Base-by-base conservation (phyloP, 345 rosid species). In the Hibiscus mutabilis region DNA sequence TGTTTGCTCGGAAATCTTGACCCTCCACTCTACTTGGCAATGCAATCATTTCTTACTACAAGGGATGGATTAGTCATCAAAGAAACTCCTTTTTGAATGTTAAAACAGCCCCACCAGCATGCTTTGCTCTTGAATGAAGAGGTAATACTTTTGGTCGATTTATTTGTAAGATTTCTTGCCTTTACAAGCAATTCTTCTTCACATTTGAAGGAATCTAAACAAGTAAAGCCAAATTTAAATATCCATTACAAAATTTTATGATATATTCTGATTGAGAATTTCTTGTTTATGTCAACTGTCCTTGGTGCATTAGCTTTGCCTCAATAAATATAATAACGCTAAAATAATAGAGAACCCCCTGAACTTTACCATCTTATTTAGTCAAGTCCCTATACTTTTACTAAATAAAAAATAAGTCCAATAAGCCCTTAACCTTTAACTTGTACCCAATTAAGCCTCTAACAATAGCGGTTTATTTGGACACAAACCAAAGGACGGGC, bases 1-100 rank as follows among this genome's bases (percentile, higher is more conserved):
- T 91, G 63, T 78, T 91, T 52, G 86, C 91, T 9, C 83, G 73
- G 71, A 90, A 81, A 81, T 83, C 79, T 47, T 47, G 52, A 47
- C 52, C 52, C 52, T 47, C 5, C n/a, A 47, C n/a, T 40, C 14
- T n/a, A 14, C n/a, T 47, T 47, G 52, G 52, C n/a, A 47, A 47
- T 47, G n/a, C 18, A 12, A 47, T 47, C 52, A 14, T 47, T 7
- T 37, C 42, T 37, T 37, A 37, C 42, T 37, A 7, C 42, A 37
- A 37, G 42, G 42, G 13, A 46, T 15, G 9, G 15, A 14, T 15
- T 9, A 22, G 31, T 65, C 29, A 24, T 24, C 57, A 25, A 47
- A 66, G 15, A 16, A 25, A 66, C 6, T 47, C 22, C 2, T 16
- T 42, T 42, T 10, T 25, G 70, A 16, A 66, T 25, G 70, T 15